Percentiles rank a stretch among this genome's conserved stretches.
These are phyloP conservation scores for Heimioporus retisporus DNA, from an alignment of 1,284 basidiomycete genomes.

Conservation along the genomic window DNA sequence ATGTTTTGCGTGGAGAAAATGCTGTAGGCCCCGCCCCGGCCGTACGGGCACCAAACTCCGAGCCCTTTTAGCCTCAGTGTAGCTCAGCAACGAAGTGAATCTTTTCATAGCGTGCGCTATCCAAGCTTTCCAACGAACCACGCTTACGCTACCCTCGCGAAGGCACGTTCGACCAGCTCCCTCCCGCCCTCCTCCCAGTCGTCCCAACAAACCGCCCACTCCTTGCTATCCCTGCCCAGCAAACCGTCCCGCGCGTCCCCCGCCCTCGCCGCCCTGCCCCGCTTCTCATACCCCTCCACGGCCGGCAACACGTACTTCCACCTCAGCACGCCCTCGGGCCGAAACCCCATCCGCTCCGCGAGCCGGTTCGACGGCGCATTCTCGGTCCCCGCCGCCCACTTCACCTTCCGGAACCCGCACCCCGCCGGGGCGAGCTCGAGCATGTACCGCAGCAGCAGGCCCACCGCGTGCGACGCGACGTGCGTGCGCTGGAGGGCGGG, in stretches of 20 bases:
- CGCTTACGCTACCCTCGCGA: constrained; percentile 23
- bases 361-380: constrained; percentile 63
- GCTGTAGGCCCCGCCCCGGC: no score
- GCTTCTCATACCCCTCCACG: constrained; percentile 39
- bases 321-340: constrained; percentile 60
- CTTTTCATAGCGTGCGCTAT: no score
- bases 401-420: constrained; percentile 70
- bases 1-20: no score
- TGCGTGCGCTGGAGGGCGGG: constrained; percentile 74
- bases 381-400: constrained; percentile 64
- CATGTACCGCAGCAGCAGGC: constrained; percentile 66
- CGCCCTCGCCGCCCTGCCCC: constrained; percentile 44
- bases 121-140: no score
- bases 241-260: constrained; percentile 50
- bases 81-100: no score
- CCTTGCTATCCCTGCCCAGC: constrained; percentile 58
- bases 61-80: no score
- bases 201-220: constrained; percentile 68
- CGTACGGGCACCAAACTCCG: no score
- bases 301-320: constrained; percentile 63
- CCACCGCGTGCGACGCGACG: constrained; percentile 69
- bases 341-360: constrained; percentile 72
- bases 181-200: constrained; percentile 66
- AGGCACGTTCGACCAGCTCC: constrained; percentile 41
- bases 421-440: constrained; percentile 58